phyloP scores from a whole-genome alignment of 2,329 filamentous ascomycete species.

The Neofusicoccum kwambonambiense region DNA sequence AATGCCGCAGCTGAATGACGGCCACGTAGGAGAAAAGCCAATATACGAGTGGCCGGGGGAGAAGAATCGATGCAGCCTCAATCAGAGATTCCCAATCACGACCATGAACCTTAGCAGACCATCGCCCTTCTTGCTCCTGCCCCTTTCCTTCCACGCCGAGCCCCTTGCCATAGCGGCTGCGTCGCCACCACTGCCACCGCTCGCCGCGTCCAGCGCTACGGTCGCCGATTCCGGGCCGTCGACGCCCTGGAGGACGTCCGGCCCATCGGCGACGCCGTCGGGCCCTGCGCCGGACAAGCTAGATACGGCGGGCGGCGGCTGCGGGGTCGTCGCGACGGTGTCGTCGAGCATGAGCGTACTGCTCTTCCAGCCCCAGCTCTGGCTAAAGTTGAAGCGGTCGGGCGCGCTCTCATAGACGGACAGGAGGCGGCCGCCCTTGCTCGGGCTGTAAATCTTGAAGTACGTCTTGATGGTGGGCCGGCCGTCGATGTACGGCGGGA shows the following conservation, averaged over 20 bases:
- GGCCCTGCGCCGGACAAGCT: slow-evolving; percentile 30
- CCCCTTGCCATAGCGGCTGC: slow-evolving; percentile 14
- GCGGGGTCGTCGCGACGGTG: background rate
- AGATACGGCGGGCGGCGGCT: slow-evolving; percentile 25
- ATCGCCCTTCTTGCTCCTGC: slow-evolving; percentile 34
- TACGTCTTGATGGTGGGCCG: slow-evolving; percentile 60
- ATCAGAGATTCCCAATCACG: slow-evolving; percentile 54
- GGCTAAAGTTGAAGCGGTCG: slow-evolving; percentile 59
- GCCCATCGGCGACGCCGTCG: background rate
- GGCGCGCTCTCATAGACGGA: slow-evolving; percentile 60
- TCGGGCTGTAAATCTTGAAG: slow-evolving; percentile 62
- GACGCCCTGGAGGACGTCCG: background rate
- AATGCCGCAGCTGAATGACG: too few relatives aligned
- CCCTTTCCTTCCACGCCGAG: slow-evolving; percentile 25
- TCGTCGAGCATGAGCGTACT: slow-evolving; percentile 58
- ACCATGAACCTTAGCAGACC: slow-evolving; percentile 59
- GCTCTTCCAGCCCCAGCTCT: slow-evolving; percentile 63
- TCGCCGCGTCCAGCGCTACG: background rate
- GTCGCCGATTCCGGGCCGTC: background rate
- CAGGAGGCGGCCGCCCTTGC: slow-evolving; percentile 57
- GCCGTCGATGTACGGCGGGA: slow-evolving; percentile 52
- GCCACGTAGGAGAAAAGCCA: too few relatives aligned
- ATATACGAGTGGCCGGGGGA: too few relatives aligned
- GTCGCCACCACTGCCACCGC: background rate
- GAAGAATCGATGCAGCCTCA: slow-evolving; percentile 21